phyloP scores from a whole-genome alignment of 305 asterid species.

The Solanum aculeatissimum region DNA sequence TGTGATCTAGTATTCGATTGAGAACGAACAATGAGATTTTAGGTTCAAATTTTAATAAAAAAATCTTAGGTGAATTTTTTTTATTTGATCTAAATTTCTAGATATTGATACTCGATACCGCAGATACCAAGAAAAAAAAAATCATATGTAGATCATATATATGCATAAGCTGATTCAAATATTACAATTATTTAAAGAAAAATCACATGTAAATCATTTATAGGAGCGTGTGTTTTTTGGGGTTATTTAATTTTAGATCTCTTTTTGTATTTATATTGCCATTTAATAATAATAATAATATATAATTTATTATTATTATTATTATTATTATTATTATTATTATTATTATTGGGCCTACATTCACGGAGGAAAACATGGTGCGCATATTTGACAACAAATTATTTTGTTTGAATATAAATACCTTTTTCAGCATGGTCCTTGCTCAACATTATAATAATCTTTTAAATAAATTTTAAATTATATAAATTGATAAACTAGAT shows the following conservation, averaged over 20 bases:
- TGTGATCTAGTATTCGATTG: too few species aligned
- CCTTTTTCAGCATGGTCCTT: not conserved
- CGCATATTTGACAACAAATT: not conserved
- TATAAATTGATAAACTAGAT: not conserved
- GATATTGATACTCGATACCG: too few species aligned
- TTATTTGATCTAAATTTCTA: too few species aligned
- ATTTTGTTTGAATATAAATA: not conserved
- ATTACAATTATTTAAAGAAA: too few species aligned
- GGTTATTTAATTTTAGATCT: not conserved
- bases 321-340: too few species aligned
- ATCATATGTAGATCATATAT: not conserved
- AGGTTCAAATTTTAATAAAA: too few species aligned
- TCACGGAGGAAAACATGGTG: slow-evolving; percentile 1
- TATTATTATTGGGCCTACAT: not conserved
- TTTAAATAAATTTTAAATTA: not conserved
- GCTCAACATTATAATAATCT: not conserved
- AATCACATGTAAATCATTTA: not conserved
- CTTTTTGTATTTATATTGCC: not conserved
- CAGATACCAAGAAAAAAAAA: too few species aligned
- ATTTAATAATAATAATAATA: not conserved
- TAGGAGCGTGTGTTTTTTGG: not conserved
- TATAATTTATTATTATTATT: too few species aligned
- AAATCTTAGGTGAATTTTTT: too few species aligned
- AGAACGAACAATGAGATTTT: too few species aligned
- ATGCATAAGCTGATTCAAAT: too few species aligned